Base-by-base conservation (phyloP, 805 yeast species). In the Tanozyma kutaoensis region DNA sequence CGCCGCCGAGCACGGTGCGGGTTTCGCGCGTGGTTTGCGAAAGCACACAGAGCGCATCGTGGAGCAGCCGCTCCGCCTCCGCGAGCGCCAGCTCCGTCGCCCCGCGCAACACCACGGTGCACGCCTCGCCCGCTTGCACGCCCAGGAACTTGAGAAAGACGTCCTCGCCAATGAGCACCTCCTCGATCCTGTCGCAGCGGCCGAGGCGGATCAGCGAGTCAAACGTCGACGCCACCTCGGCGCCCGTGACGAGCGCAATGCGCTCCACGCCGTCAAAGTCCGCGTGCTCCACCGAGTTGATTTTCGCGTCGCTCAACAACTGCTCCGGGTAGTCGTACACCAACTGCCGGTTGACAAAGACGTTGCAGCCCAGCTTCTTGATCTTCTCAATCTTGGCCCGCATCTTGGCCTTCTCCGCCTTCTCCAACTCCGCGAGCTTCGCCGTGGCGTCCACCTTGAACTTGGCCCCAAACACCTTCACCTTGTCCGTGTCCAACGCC, bases 271-370 rank as follows among this genome's bases (percentile, higher is more conserved):
- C 99, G 46, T 82, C 97, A 43, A 91, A 91, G 54, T 91, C 98
- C 11, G 98, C 97, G 49, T 91, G 98, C 55, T 91, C 98, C 37
- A 91, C 84, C 14, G 95, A 75, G 53, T 82, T 86, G 43, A 91
- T 80, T 29, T 75, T 72, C 23, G 84, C 56, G 40, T 88, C 98
- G 5, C 93, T 69, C 46, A 91, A 81, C 39, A 91, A 65, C 55
- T 82, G 95, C 58, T 91, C 98, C 15, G 98, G 98, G 69, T 88
- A 91, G 60, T 91, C 96, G 57, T 91, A 91, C 46, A 91, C 91
- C 46, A 91, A 69, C 58, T 91, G 98, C 48, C 98, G 75, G 62
- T 91, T 91, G 41, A 91, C 85, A 51, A 91, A 91, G 42, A 88
- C 75, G 52, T 82, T 81, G 47, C 82, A 74, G 30, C 81, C 80